phyloP scores from a whole-genome alignment of 176 grass and related monocot genomes.

The Rhynchospora tenuis region DNA sequence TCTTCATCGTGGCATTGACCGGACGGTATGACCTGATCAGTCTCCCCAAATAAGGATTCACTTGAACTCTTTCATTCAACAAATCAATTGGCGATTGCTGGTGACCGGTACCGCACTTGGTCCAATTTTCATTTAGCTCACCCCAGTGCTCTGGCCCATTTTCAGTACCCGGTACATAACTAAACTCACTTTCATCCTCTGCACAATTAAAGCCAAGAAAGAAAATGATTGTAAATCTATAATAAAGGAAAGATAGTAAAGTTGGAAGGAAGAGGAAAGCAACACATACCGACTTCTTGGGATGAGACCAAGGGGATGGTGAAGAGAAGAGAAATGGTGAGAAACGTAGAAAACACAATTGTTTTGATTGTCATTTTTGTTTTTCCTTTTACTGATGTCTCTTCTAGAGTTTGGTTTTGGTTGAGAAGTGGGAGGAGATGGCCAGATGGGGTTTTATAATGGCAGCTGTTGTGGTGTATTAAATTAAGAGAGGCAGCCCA shows the following conservation, averaged over 20 bases:
- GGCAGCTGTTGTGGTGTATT: no score
- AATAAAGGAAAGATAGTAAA: not conserved
- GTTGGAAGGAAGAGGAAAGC: not conserved
- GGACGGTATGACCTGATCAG: conserved; percentile 33
- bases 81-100: conserved; percentile 68
- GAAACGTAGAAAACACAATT: not conserved
- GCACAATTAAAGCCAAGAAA: not conserved
- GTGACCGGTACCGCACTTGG: conserved; percentile 38
- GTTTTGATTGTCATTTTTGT: not conserved
- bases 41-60: conserved; percentile 1
- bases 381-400: not conserved
- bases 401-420: not conserved
- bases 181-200: conserved; percentile 36
- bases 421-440: not conserved
- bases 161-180: conserved; percentile 14
- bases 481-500: not conserved
- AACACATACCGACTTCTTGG: conserved; percentile 24
- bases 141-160: conserved; percentile 47
- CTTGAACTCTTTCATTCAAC: conserved; percentile 14
- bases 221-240: not conserved
- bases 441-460: no score
- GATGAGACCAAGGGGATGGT: conserved; percentile 12
- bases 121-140: conserved; percentile 32
- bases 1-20: conserved; percentile 17
- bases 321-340: conserved; percentile 21